These are phyloP conservation scores for Podaxis sp. DNA, from an alignment of 768 basidiomycete genomes.

Conservation along the genomic window DNA sequence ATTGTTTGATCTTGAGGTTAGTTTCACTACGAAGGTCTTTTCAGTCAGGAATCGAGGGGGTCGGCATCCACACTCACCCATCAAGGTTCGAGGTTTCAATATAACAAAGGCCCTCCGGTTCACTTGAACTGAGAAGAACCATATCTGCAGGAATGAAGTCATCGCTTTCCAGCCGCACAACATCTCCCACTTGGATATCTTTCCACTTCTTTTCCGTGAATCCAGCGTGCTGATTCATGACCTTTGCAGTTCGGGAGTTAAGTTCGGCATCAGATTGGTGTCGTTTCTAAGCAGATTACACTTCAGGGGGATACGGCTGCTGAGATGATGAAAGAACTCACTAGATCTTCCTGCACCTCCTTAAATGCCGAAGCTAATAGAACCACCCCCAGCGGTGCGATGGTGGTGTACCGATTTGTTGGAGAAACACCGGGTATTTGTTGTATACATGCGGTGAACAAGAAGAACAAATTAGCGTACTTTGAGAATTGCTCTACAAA, in stretches of 20 bases:
- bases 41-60: slow-evolving; percentile 1
- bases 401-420: slow-evolving; percentile 92
- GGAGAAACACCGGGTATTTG: slow-evolving; percentile 98
- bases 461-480: slow-evolving; percentile 98
- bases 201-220: slow-evolving; percentile 85
- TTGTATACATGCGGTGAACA: slow-evolving; percentile 96
- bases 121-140: slow-evolving; percentile 80
- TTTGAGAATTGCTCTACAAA: slow-evolving; percentile 91
- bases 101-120: slow-evolving; percentile 96
- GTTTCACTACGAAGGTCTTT: slow-evolving; percentile 65
- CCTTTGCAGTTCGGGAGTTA: slow-evolving; percentile 78
- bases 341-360: slow-evolving; percentile 91
- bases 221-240: slow-evolving; percentile 54
- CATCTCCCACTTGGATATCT: slow-evolving; percentile 85
- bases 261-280: slow-evolving; percentile 93
- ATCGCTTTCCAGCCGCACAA: slow-evolving; percentile 86
- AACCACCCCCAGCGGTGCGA: slow-evolving; percentile 84
- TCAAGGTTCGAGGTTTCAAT: slow-evolving; percentile 98
- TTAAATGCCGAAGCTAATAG: slow-evolving; percentile 93
- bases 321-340: slow-evolving; percentile 31
- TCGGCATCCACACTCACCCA: slow-evolving; percentile 50
- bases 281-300: slow-evolving; percentile 66
- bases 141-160: slow-evolving; percentile 97
- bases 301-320: not conserved
- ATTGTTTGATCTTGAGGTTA: slow-evolving; percentile 98